phyloP scores from a whole-genome alignment of 306 rosid genomes.

The Dalbergia oliveri region DNA sequence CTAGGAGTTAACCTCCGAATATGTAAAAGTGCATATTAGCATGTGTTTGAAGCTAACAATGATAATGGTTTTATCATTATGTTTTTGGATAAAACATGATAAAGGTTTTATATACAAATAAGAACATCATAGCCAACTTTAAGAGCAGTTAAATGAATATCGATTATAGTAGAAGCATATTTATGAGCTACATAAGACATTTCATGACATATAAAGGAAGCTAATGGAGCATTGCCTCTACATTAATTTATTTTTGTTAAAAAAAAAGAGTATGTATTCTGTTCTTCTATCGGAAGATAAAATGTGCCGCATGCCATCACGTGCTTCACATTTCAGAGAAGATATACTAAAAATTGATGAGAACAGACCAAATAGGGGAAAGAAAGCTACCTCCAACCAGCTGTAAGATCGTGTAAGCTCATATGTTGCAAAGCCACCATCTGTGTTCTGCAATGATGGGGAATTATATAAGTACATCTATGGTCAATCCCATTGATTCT shows the following conservation, averaged over 20 bases:
- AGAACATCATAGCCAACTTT: slow-evolving; percentile 4
- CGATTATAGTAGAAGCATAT: slow-evolving; percentile 17
- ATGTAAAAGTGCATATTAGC: neutral
- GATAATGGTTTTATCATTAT: neutral
- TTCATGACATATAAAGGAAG: slow-evolving; percentile 17
- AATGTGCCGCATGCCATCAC: slow-evolving; percentile 6
- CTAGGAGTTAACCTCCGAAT: neutral
- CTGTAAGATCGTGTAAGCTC: slow-evolving; percentile 90
- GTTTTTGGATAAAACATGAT: too few relatives aligned
- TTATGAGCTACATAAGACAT: slow-evolving; percentile 5
- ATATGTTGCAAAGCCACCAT: slow-evolving; percentile 90
- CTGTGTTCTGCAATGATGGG: slow-evolving; percentile 64
- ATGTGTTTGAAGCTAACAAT: neutral
- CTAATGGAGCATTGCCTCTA: slow-evolving; percentile 9
- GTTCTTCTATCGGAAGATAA: slow-evolving; percentile 33
- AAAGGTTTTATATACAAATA: neutral
- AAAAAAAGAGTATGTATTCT: slow-evolving; percentile 14
- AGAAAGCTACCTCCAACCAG: slow-evolving; percentile 88
- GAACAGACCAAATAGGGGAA: slow-evolving; percentile 23
- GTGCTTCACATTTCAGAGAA: slow-evolving; percentile 34
- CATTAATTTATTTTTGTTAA: slow-evolving; percentile 23
- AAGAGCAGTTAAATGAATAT: slow-evolving; percentile 11
- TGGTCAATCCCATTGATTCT: slow-evolving; percentile 19
- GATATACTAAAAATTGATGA: slow-evolving; percentile 25
- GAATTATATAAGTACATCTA: slow-evolving; percentile 1